A percentile compares a stretch with the other conserved stretches of the same genome.
Conservation (phyloP, 768 basidiomycete genomes). For the Psilocybe azurescens region DNA sequence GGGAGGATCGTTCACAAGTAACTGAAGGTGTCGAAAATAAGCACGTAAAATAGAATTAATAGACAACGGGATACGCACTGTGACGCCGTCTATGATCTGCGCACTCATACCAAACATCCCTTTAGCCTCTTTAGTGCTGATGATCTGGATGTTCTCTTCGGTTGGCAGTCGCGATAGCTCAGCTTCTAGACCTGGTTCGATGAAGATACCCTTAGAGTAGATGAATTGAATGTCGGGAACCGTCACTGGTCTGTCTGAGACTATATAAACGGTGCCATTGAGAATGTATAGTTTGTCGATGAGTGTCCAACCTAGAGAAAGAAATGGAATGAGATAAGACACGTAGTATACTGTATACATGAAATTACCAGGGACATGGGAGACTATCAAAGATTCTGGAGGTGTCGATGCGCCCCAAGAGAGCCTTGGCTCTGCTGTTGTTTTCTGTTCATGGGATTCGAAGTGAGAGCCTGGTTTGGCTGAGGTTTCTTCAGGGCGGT, state of each 20-base stretch:
- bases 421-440: slow-evolving; percentile 24
- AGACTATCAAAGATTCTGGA: slow-evolving; percentile 62
- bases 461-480: slow-evolving; percentile 8
- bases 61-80: slow-evolving; percentile 43
- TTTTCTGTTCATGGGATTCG: not conserved
- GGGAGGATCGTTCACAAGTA: slow-evolving; percentile 84
- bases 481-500: slow-evolving; percentile 12
- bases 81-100: slow-evolving; percentile 76
- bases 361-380: slow-evolving; percentile 73
- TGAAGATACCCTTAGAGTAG: slow-evolving; percentile 68
- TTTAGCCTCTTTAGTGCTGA: slow-evolving; percentile 70
- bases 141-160: slow-evolving; percentile 78
- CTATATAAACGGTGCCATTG: slow-evolving; percentile 84
- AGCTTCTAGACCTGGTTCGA: slow-evolving; percentile 62
- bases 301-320: slow-evolving; percentile 83
- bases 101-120: slow-evolving; percentile 68
- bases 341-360: not conserved
- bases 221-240: slow-evolving; percentile 73
- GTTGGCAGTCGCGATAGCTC: slow-evolving; percentile 70
- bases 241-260: slow-evolving; percentile 69
- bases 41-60: not conserved
- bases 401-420: slow-evolving; percentile 28
- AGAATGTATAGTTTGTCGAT: slow-evolving; percentile 83
- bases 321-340: slow-evolving; percentile 4
- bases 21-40: slow-evolving; percentile 43